Percentiles rank a stretch among this genome's conserved stretches.
These are phyloP conservation scores for Arachis stenosperma DNA, from an alignment of 306 rosid genomes.

Conservation along the genomic window DNA sequence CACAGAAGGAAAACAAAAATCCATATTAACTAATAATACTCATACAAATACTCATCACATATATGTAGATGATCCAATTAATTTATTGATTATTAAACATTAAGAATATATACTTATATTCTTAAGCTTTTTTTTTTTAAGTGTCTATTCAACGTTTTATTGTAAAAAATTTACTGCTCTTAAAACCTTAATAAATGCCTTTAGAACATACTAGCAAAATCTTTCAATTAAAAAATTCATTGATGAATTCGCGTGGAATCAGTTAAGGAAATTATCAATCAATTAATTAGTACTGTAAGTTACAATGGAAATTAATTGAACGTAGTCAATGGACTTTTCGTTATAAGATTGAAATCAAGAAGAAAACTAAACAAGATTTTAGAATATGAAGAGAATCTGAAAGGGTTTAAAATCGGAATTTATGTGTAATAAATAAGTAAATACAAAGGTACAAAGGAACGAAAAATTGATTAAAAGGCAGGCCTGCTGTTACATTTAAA, in stretches of 20 bases:
- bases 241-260: neutral
- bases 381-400: no score
- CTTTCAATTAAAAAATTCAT: neutral
- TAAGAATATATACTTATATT: no score
- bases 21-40: neutral
- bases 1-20: neutral
- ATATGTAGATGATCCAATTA: neutral
- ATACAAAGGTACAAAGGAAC: slow-evolving; percentile 33
- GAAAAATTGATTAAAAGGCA: slow-evolving; percentile 24
- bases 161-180: no score
- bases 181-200: no score
- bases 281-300: neutral
- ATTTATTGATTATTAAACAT: neutral
- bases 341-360: no score
- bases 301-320: slow-evolving; percentile 17
- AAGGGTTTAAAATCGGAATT: slow-evolving; percentile 27
- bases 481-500: slow-evolving; percentile 49
- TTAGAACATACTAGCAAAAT: no score
- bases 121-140: no score
- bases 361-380: no score
- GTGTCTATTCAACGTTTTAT: no score
- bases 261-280: neutral
- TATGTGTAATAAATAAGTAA: slow-evolving; percentile 37
- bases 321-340: neutral
- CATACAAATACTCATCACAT: no score